These are phyloP conservation scores for Magnaporthiopsis incrustans DNA, from an alignment of 2,329 filamentous ascomycete genomes.

Conservation along the genomic window DNA sequence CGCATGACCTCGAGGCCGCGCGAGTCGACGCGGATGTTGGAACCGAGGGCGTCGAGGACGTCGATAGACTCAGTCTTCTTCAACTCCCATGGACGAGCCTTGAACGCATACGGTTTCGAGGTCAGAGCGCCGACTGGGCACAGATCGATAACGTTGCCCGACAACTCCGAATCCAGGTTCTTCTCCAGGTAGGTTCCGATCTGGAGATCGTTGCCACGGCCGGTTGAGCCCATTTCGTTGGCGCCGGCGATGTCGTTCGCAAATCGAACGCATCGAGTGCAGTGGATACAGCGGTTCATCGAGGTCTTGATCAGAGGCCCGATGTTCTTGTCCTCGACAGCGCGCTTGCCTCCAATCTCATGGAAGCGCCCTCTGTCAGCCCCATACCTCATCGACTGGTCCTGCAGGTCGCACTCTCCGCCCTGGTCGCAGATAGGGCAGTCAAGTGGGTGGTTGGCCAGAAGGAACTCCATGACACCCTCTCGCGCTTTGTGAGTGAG, in stretches of 20 bases:
- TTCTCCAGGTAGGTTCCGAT: constrained; percentile 97
- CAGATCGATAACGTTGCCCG: constrained; percentile 94
- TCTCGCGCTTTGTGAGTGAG: constrained; percentile 96
- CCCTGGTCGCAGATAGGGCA: constrained; percentile 98
- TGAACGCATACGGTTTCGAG: constrained; percentile 96
- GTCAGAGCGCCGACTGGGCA: constrained; percentile 95
- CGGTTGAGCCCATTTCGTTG: constrained; percentile 87
- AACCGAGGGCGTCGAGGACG: constrained; percentile 85
- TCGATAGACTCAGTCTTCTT: constrained; percentile 95
- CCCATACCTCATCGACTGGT: constrained; percentile 98
- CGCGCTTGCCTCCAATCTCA: constrained; percentile 90
- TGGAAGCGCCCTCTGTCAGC: constrained; percentile 95
- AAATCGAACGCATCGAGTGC: constrained; percentile 95
- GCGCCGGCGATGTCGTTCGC: constrained; percentile 96
- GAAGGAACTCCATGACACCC: constrained; percentile 97
- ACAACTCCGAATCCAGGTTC: constrained; percentile 89
- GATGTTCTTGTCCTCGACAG: constrained; percentile 99
- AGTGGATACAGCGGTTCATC: constrained; percentile 99
- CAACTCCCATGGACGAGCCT: constrained; percentile 92
- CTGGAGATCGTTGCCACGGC: constrained; percentile 93
- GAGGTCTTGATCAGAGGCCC: constrained; percentile 97
- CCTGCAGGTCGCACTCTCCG: constrained; percentile 97
- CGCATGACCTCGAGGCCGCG: constrained; percentile 95
- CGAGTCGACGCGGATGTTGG: constrained; percentile 89
- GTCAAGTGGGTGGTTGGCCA: constrained; percentile 93